Evolutionary conservation across 495 filamentous ascomycete species (phyloP), one percentile per base, ranked within the genome.

Genomic region (Aspergillus panamensis): DNA sequence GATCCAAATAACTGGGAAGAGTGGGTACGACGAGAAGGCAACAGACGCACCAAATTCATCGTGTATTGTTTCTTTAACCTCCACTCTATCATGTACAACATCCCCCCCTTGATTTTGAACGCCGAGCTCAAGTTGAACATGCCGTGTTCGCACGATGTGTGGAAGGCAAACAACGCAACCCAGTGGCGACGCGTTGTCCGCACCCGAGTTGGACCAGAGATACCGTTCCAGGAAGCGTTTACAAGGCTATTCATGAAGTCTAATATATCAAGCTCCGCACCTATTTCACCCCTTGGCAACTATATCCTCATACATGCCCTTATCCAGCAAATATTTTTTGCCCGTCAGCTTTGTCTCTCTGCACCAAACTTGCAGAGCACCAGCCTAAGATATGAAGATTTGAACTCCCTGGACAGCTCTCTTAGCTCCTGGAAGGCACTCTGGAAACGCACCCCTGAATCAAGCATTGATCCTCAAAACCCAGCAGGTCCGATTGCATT

Each of bases 21-120:
- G 40, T 83, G 79, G 79, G 64, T 77, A 20, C 67, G 73, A 13
- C 60, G 66, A 62, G 80, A 83, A 66, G 77, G 75, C 8, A 78
- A 75, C 55, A 66, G 75, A 48, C 73, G 80, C 49, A 82, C 80
- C 13, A 79, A 80, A 52, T 61, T 80, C 31, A 77, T 80, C 47
- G 80, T 79, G 9, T 83, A 80, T 55, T 78, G 78, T 62, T 77
- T 82, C 62, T 82, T 77, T 60, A 82, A 82, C 55, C 70, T 82
- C 9, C 80, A 82, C 54, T 77, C 73, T 19, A 79, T 82, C 49
- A 77, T 80, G 69, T 82, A 80, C 61, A 81, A 80, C 58, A 77
- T 78, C 17, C 80, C 80, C 48, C 80, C 80, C 1, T 60, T 82
- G 31, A 76, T 82, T 42, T 55, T 81, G 40, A 79, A 80, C 53